phyloP scores from a whole-genome alignment of 306 rosid species.

The Lathyrus sativus region DNA sequence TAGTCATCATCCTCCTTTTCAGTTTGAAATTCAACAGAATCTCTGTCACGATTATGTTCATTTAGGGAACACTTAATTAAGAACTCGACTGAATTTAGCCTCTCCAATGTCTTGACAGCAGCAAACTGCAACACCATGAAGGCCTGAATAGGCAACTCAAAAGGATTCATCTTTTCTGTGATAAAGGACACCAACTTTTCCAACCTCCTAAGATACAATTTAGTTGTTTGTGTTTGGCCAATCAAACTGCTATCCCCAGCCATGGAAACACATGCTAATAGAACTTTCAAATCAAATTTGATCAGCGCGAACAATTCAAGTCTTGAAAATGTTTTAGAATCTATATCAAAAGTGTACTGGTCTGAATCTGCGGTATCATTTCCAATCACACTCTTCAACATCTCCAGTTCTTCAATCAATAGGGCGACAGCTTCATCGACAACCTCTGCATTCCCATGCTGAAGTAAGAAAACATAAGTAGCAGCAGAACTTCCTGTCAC shows the following conservation, averaged over 20 bases:
- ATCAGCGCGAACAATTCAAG: constrained; percentile 70
- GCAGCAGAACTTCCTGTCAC: constrained; percentile 89
- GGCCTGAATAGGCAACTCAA: constrained; percentile 61
- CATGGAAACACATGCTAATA: constrained; percentile 66
- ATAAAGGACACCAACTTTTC: constrained; percentile 64
- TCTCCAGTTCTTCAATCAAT: constrained; percentile 68
- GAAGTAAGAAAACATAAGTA: constrained; percentile 89
- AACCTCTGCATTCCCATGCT: constrained; percentile 81
- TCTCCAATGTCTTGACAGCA: constrained; percentile 68
- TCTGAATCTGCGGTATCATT: constrained; percentile 43
- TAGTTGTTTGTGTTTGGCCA: constrained; percentile 53
- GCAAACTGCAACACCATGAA: constrained; percentile 74
- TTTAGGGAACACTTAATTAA: constrained; percentile 55
- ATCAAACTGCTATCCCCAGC: constrained; percentile 56
- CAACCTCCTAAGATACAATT: constrained; percentile 59
- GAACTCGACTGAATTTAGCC: constrained; percentile 63
- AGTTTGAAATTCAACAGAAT: constrained; percentile 43
- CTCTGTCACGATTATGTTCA: constrained; percentile 44
- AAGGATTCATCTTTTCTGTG: constrained; percentile 66
- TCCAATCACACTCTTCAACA: constrained; percentile 65
- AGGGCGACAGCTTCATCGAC: constrained; percentile 65
- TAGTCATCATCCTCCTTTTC: constrained; percentile 38
- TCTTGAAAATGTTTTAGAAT: constrained; percentile 57
- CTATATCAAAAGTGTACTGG: constrained; percentile 35
- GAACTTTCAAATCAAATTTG: constrained; percentile 79